Base-by-base conservation (phyloP, 768 basidiomycete genomes). In the Mycena capillaripes region DNA sequence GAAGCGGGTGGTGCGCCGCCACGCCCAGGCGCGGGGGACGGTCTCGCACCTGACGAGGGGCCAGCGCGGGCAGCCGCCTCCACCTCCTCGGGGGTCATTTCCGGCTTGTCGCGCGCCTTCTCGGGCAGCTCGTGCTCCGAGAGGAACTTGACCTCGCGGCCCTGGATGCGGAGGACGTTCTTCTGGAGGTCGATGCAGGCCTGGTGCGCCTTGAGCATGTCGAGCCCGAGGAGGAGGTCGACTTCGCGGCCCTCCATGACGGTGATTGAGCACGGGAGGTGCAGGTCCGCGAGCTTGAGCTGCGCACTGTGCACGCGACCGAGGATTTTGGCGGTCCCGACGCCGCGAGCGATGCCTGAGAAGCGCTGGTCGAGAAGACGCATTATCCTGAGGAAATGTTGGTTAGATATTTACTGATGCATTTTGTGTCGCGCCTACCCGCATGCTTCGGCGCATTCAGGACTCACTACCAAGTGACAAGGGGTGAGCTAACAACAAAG, bases 121-220 rank as follows among this genome's bases (percentile, higher is more conserved):
- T 92, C 92, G 0, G 97, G 97, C 5, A 99, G 88, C 82, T 98
- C 95, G 81, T 99, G 98, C 83, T 99, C 98, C 2, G 95, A 81
- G 5, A 99, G 85, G 86, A 99, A 99, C 21, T 83, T 82, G 11
- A 99, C 92, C 81, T 98, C 95, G 17, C 95, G 89, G 21, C 90
- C 93, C 84, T 96, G 95, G 59, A 99, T 98, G n/a, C 96, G 89
- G 25, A 99, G 90, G 16, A 94, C 94, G 74, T 92, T 90, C 81
- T 96, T 96, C 76, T 92, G 87, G 27, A 99, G 89, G 82, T 99
- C 98, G 80, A 99, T 98, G 78, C 92, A 95, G 7, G 97, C 97
- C 79, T 98, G 97, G 80, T 98, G 95, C 0, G 97, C 95, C 82
- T 96, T 98, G 71, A 99, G 90, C 98, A 99, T 99, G 87, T 99